Conservation (phyloP, 148 eudicot species). For the Cornus controversa region DNA sequence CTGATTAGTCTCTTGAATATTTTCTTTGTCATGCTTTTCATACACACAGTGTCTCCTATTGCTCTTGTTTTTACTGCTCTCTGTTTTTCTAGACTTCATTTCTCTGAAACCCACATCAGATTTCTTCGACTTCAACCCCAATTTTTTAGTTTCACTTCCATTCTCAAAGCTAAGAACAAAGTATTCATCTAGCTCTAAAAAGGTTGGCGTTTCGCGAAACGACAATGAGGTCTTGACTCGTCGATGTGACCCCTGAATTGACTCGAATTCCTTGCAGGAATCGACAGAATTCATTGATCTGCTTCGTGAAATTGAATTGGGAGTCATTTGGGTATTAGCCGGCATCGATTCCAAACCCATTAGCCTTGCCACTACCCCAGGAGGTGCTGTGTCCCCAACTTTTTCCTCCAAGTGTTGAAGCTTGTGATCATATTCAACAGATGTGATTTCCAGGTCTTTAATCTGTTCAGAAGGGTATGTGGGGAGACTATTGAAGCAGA, state of each 20-base stretch:
- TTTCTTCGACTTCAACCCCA: constrained; percentile 19
- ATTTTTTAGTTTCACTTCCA: constrained; percentile 16
- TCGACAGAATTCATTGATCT: constrained; percentile 39
- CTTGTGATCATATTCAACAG: constrained; percentile 17
- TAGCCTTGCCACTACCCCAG: constrained; percentile 62
- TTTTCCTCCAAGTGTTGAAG: constrained; percentile 12
- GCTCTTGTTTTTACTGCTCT: background rate
- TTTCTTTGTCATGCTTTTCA: constrained; percentile 29
- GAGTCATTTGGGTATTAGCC: constrained; percentile 9
- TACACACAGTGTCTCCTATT: constrained; percentile 25
- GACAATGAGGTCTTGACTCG: constrained; percentile 47
- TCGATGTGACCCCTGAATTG: no score
- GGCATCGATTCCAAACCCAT: constrained; percentile 82
- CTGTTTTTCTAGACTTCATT: constrained; percentile 17
- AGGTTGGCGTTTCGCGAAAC: constrained; percentile 39
- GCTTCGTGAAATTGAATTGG: constrained; percentile 27
- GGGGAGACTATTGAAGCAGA: constrained; percentile 48
- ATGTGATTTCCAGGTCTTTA: constrained; percentile 10
- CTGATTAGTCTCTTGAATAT: constrained; percentile 23
- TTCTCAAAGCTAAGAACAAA: constrained; percentile 61
- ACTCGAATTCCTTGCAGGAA: constrained; percentile 31
- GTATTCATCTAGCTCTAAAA: constrained; percentile 55
- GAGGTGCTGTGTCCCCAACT: constrained; percentile 27
- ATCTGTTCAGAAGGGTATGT: constrained; percentile 46
- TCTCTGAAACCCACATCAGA: constrained; percentile 25